A percentile compares a stretch with the other conserved stretches of the same genome.
Conservation (phyloP, 306 rosid genomes). For the Carpinus viminea region DNA sequence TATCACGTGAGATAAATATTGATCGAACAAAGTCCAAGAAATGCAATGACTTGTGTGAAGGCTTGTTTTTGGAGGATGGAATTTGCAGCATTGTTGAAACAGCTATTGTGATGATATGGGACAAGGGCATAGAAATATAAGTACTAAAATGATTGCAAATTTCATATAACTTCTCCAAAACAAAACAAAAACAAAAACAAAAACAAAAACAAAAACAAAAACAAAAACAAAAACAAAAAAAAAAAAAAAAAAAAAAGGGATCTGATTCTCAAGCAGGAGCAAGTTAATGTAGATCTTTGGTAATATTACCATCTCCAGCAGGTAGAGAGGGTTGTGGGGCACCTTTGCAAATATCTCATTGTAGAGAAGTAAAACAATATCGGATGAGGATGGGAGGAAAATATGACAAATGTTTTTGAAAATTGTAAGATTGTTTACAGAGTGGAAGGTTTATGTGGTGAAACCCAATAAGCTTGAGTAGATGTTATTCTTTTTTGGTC, state of each 20-base stretch:
- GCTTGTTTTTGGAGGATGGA: too few species aligned
- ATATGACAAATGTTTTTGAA: neutral
- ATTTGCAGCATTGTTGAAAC: too few species aligned
- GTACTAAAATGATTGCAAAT: conserved; percentile 10
- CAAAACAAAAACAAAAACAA: too few species aligned
- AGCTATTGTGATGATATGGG: neutral
- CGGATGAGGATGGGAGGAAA: neutral
- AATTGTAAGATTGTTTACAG: neutral
- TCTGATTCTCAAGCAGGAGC: conserved; percentile 72
- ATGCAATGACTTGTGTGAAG: neutral
- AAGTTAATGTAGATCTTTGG: conserved; percentile 53
- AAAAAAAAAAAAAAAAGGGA: too few species aligned
- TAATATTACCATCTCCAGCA: conserved; percentile 45
- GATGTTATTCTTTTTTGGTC: neutral
- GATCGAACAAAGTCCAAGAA: conserved; percentile 60
- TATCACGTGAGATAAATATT: conserved; percentile 29
- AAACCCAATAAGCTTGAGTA: neutral
- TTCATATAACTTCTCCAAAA: conserved; percentile 45
- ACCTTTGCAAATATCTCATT: too few species aligned
- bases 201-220: too few species aligned
- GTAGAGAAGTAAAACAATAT: conserved; percentile 29
- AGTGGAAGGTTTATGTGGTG: neutral
- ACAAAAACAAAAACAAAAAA: too few species aligned
- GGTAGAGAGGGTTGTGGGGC: conserved; percentile 41
- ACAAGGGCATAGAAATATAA: conserved; percentile 6